These are phyloP conservation scores for Blastocrithidia nonstop DNA, from an alignment of 208 protist species.

Conservation along the genomic window DNA sequence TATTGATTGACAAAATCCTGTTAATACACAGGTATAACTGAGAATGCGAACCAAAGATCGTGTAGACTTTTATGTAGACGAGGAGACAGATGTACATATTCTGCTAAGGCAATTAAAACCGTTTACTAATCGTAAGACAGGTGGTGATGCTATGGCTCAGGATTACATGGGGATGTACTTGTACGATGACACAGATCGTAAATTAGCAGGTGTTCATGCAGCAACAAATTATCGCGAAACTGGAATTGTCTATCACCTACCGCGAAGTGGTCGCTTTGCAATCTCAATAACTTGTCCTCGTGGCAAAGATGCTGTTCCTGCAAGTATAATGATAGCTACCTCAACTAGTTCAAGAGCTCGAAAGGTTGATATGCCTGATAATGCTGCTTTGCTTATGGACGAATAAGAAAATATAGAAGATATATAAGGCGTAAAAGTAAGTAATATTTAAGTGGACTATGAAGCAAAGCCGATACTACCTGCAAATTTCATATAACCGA, in stretches of 20 bases:
- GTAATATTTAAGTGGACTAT: too few species aligned
- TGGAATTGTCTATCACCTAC: conserved; percentile 42
- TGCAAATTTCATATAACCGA: too few species aligned
- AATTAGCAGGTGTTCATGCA: conserved; percentile 22
- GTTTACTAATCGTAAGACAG: conserved; percentile 24
- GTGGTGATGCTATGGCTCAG: conserved; percentile 45
- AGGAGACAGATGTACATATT: conserved; percentile 56
- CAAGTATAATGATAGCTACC: too few species aligned
- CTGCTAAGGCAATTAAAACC: conserved; percentile 52
- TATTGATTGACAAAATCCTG: conserved; percentile 31
- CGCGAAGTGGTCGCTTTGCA: conserved; percentile 41
- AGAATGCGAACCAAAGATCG: conserved; percentile 36
- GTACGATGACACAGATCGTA: conserved; percentile 46
- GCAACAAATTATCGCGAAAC: conserved; percentile 67
- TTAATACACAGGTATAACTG: too few species aligned
- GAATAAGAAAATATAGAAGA: too few species aligned
- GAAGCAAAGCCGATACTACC: too few species aligned
- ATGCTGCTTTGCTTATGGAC: too few species aligned
- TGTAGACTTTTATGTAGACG: conserved; percentile 63
- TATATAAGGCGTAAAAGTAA: too few species aligned
- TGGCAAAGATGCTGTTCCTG: conserved; percentile 30
- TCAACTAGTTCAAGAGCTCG: too few species aligned
- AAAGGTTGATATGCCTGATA: too few species aligned
- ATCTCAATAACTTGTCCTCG: conserved; percentile 41
- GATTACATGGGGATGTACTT: conserved; percentile 61